These are phyloP conservation scores for Pseudogymnoascus sp. DNA, from an alignment of 2,329 filamentous ascomycete genomes.

Conservation along the genomic window DNA sequence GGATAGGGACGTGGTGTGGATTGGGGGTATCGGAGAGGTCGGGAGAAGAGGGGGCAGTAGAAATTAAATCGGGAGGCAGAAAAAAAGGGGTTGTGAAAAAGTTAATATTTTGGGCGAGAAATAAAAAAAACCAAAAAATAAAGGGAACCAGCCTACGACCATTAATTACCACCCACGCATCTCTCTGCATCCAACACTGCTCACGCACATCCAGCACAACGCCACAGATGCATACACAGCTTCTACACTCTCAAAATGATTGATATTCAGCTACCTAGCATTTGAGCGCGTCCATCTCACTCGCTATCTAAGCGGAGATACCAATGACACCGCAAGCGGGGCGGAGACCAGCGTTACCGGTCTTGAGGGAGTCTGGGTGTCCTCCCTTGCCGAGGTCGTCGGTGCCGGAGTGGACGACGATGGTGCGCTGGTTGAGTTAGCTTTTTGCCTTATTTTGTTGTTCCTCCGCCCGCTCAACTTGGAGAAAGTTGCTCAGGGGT, in stretches of 20 bases:
- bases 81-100: not conserved
- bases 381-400: conserved; percentile 93
- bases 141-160: not conserved
- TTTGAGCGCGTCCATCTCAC: not conserved
- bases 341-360: conserved; percentile 86
- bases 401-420: conserved; percentile 90
- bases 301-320: conserved; percentile 59
- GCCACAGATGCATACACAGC: not conserved
- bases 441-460: conserved; percentile 11
- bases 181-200: not conserved
- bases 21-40: not conserved
- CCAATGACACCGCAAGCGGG: conserved; percentile 97
- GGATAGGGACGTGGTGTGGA: not conserved
- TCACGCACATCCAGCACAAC: not conserved
- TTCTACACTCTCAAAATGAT: not conserved
- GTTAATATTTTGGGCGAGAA: not conserved
- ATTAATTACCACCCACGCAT: not conserved
- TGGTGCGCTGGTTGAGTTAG: conserved; percentile 59
- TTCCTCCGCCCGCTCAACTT: not conserved
- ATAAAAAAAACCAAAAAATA: not conserved
- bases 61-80: not conserved
- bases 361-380: conserved; percentile 95
- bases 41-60: not conserved
- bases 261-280: not conserved
- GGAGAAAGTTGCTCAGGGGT: not conserved